These are phyloP conservation scores for Buddleja alternifolia DNA, from an alignment of 257 asterid genomes.

Conservation along the genomic window DNA sequence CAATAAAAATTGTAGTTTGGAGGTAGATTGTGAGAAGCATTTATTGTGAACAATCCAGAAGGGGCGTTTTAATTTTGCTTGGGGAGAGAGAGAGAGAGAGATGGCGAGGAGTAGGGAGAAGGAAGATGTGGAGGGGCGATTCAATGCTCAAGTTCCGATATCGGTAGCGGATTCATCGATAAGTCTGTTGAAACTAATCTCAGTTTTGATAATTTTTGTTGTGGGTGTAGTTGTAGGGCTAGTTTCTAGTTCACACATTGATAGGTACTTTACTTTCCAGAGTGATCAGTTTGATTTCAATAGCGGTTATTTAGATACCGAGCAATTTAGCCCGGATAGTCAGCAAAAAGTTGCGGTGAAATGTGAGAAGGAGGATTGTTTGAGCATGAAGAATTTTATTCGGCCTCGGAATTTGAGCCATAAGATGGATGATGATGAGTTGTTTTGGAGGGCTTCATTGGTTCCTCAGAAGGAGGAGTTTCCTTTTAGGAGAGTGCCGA, in stretches of 20 bases:
- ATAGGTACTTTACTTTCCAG: slow-evolving; percentile 57
- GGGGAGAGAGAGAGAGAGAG: background rate
- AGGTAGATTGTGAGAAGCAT: slow-evolving; percentile 13
- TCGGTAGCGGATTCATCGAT: slow-evolving; percentile 61
- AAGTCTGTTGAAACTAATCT: slow-evolving; percentile 58
- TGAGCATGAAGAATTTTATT: slow-evolving; percentile 58
- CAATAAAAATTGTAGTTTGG: background rate
- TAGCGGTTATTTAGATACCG: slow-evolving; percentile 36
- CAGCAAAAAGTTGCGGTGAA: slow-evolving; percentile 25
- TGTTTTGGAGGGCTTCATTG: slow-evolving; percentile 95
- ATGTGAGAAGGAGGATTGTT: slow-evolving; percentile 54
- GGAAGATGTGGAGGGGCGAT: slow-evolving; percentile 54
- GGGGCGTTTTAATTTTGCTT: background rate
- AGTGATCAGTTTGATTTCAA: slow-evolving; percentile 45
- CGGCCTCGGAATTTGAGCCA: slow-evolving; percentile 60
- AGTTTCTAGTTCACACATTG: slow-evolving; percentile 79
- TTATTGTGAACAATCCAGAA: background rate
- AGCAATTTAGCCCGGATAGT: slow-evolving; percentile 34
- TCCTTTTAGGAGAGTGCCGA: slow-evolving; percentile 77
- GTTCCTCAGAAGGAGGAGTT: slow-evolving; percentile 77
- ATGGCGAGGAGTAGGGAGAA: slow-evolving; percentile 67
- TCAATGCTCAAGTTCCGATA: slow-evolving; percentile 26
- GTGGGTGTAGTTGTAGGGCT: slow-evolving; percentile 88
- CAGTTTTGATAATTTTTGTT: slow-evolving; percentile 68
- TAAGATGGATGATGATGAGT: slow-evolving; percentile 74